A percentile compares a stretch with the other conserved stretches of the same genome.
Evolutionary conservation across 2,329 filamentous ascomycete species (phyloP).

Genomic region (Harringtonia lauricola): DNA sequence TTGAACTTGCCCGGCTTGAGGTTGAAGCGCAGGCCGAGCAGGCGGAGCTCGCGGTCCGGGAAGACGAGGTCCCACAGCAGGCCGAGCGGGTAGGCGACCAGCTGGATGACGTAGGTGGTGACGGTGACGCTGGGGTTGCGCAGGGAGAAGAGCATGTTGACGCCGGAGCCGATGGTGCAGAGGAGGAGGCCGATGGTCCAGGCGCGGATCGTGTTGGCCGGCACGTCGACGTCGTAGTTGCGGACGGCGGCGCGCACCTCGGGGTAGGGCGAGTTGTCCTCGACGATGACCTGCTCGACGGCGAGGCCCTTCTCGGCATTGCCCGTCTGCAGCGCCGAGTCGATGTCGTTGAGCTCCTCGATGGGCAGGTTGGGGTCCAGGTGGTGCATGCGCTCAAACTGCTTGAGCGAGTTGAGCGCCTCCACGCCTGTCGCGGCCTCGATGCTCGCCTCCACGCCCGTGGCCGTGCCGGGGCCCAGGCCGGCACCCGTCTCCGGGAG

Average conservation of each 20-base stretch:
- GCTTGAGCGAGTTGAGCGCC: constrained; percentile 35
- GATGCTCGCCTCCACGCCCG: neutral
- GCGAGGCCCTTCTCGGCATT: constrained; percentile 45
- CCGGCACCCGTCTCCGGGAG: constrained; percentile 5
- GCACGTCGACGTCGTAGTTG: constrained; percentile 53
- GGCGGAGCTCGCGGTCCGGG: constrained; percentile 38
- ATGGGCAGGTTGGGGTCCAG: constrained; percentile 56
- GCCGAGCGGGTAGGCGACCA: constrained; percentile 49
- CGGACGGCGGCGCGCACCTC: constrained; percentile 54
- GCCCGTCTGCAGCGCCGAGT: constrained; percentile 41
- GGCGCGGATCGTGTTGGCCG: constrained; percentile 51
- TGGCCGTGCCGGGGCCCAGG: neutral
- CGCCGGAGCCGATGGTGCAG: constrained; percentile 44
- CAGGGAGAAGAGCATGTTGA: constrained; percentile 49
- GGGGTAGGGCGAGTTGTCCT: constrained; percentile 53
- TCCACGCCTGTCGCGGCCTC: constrained; percentile 9
- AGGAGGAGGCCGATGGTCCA: constrained; percentile 47
- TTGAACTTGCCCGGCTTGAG: constrained; percentile 48
- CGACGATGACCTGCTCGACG: constrained; percentile 45
- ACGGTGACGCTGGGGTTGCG: constrained; percentile 48
- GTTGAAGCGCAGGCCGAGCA: constrained; percentile 43
- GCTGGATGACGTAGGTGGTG: constrained; percentile 50
- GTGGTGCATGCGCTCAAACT: constrained; percentile 49
- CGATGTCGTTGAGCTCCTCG: constrained; percentile 49
- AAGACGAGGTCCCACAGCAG: constrained; percentile 43